Evolutionary conservation across 176 grass and related monocot genomes (phyloP).

Genomic region (Oryza punctata): DNA sequence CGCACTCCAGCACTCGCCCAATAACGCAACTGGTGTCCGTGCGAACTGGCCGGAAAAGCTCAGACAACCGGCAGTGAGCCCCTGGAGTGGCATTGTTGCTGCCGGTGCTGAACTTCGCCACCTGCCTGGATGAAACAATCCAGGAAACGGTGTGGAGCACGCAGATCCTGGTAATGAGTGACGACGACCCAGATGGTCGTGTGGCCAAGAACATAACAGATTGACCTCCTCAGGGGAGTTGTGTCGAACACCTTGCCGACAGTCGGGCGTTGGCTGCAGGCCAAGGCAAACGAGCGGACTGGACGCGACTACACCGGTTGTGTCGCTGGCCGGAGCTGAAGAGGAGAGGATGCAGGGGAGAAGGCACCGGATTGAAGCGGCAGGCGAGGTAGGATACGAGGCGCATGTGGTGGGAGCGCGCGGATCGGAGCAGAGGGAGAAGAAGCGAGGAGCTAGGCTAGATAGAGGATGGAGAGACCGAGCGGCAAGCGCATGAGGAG

Average conservation of each 20-base stretch:
- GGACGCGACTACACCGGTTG: not conserved
- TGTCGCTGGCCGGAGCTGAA: not conserved
- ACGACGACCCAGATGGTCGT: conserved; percentile 35
- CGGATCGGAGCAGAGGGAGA: no score
- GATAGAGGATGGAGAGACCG: not conserved
- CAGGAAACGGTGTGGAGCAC: conserved; percentile 31
- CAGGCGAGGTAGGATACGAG: not conserved
- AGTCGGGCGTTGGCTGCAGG: not conserved
- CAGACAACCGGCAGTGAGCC: not conserved
- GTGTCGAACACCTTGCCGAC: conserved; percentile 47
- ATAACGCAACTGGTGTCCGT: conserved; percentile 30
- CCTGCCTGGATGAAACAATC: conserved; percentile 14
- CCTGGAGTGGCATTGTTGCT: not conserved
- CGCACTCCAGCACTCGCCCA: conserved; percentile 32
- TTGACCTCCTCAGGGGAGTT: conserved; percentile 37
- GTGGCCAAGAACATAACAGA: conserved; percentile 76
- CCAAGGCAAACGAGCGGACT: not conserved
- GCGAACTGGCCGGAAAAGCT: conserved; percentile 34
- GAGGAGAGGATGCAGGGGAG: not conserved
- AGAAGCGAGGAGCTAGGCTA: not conserved
- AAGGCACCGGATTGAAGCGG: not conserved
- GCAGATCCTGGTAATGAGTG: conserved; percentile 31
- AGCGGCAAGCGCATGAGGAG: not conserved
- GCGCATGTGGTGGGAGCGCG: not conserved
- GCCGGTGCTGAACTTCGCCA: not conserved